Evolutionary conservation across 768 basidiomycete genomes (phyloP).

Genomic region (Tylopilus rubrobrunneus): DNA sequence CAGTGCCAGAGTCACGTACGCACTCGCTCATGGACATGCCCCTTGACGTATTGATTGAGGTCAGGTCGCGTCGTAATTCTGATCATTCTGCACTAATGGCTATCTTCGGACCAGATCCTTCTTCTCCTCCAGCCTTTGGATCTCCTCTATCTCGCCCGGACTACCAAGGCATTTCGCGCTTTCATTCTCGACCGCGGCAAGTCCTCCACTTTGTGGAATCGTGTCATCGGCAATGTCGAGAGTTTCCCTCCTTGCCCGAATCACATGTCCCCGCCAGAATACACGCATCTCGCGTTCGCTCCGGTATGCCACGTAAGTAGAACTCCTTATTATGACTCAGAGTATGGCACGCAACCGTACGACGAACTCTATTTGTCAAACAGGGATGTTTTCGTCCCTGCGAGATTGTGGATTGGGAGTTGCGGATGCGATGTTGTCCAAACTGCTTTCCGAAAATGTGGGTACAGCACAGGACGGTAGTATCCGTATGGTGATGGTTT

Average conservation of each 20-base stretch:
- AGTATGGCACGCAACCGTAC: too few species aligned
- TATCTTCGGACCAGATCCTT: conserved; percentile 18
- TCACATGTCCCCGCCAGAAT: conserved; percentile 28
- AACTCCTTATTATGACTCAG: too few species aligned
- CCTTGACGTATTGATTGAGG: conserved; percentile 14
- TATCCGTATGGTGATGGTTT: not conserved
- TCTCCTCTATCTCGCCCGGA: conserved; percentile 30
- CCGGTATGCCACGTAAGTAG: conserved; percentile 29
- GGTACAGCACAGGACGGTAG: not conserved
- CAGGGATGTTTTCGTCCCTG: conserved; percentile 12
- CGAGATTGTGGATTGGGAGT: conserved; percentile 9
- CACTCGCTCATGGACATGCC: conserved; percentile 7
- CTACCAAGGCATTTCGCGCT: conserved; percentile 27
- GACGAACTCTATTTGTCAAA: not conserved
- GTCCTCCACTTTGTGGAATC: conserved; percentile 25
- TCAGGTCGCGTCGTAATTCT: not conserved
- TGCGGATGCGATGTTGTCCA: conserved; percentile 13
- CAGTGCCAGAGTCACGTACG: not conserved
- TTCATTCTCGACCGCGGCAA: conserved; percentile 22
- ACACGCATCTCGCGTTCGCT: conserved; percentile 27
- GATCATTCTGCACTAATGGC: not conserved
- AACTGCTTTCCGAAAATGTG: conserved; percentile 10
- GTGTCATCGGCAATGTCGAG: conserved; percentile 16
- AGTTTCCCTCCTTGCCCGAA: conserved; percentile 26
- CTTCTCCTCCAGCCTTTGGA: conserved; percentile 29